Evolutionary conservation across 331 rosid genomes (phyloP).

Genomic region (Quercus lobata): DNA sequence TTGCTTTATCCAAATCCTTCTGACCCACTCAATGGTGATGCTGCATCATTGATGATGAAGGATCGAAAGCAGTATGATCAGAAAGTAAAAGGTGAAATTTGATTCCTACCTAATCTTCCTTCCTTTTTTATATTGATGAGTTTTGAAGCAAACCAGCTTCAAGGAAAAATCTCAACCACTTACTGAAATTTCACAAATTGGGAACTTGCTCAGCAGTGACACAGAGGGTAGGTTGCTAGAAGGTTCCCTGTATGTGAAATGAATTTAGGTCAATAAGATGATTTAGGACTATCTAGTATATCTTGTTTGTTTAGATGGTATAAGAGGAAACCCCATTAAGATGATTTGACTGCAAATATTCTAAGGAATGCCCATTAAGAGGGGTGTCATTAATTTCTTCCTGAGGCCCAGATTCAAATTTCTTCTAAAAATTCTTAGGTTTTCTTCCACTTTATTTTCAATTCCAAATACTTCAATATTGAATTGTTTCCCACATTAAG

Average conservation of each 20-base stretch:
- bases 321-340: not conserved
- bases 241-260: not conserved
- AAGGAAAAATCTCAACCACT: not conserved
- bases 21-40: constrained; percentile 78
- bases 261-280: not conserved
- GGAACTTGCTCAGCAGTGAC: not conserved
- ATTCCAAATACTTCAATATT: not conserved
- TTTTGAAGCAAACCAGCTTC: not conserved
- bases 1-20: constrained; percentile 88
- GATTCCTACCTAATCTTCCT: not conserved
- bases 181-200: not conserved
- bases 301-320: not conserved
- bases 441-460: not conserved
- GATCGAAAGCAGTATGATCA: constrained; percentile 72
- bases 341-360: not conserved
- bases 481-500: not conserved
- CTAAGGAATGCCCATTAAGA: not conserved
- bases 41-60: constrained; percentile 87
- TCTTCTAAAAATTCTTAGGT: not conserved
- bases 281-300: not conserved
- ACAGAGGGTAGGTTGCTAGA: not conserved
- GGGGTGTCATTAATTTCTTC: not conserved
- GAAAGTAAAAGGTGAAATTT: constrained; percentile 75
- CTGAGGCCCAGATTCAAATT: not conserved
- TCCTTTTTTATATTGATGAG: not conserved